Conservation (phyloP, 345 rosid species). For the Balakata baccata region DNA sequence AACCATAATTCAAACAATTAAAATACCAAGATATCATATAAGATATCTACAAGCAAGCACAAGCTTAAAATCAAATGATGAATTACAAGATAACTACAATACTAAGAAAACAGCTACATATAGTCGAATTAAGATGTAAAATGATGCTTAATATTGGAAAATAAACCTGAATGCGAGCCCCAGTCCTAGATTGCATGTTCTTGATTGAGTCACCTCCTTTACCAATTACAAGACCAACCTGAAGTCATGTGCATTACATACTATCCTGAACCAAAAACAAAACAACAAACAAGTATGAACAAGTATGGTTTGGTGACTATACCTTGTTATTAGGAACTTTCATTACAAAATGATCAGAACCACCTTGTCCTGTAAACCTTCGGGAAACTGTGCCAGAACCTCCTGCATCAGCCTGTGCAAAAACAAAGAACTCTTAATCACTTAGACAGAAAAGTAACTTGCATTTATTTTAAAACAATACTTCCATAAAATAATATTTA, state of each 20-base stretch:
- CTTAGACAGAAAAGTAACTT: not conserved
- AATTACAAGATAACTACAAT: not conserved
- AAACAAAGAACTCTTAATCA: not conserved
- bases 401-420: conserved; percentile 81
- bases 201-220: conserved; percentile 99
- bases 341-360: conserved; percentile 72
- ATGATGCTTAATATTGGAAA: not conserved
- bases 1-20: not conserved
- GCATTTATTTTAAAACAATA: not conserved
- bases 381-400: conserved; percentile 74
- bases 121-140: not conserved
- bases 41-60: too few species aligned
- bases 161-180: conserved; percentile 97
- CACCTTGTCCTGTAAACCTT: conserved; percentile 70
- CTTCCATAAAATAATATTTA: not conserved
- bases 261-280: conserved; percentile 15
- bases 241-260: conserved; percentile 33
- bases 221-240: conserved; percentile 99
- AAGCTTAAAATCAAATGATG: not conserved
- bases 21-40: not conserved
- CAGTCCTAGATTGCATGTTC: conserved; percentile 87
- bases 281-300: conserved; percentile 11
- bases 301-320: conserved; percentile 15
- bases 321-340: conserved; percentile 90
- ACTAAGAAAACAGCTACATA: not conserved